Base-by-base conservation (phyloP, 2,329 filamentous ascomycete species). In the Fusarium dimerum region DNA sequence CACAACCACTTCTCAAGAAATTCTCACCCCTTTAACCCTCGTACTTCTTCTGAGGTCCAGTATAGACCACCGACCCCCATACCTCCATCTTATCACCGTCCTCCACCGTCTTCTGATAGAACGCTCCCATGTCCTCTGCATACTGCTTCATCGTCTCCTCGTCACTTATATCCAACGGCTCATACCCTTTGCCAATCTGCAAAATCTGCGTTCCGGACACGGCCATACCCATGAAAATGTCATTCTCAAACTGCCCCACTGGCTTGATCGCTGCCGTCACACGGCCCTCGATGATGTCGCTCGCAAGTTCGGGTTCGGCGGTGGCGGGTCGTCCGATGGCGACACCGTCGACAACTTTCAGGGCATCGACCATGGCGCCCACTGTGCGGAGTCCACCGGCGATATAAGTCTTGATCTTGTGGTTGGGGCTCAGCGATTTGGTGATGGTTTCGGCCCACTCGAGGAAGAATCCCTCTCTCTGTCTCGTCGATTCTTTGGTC, bases 391-490 rank as follows among this genome's bases (percentile, higher is more conserved):
- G 71, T 1, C 83, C 83, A 26, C 83, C 83, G 0, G 80, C 83
- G 34, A 86, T 70, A 61, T 83, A 86, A 0, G 73, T 74, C 60
- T 74, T 80, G 5, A 82, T 84, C 65, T 79, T 77, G 1, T 54
- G 71, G 15, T 56, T 53, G 3, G 49, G 32, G 4, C 56, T 45
- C 11, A 76, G 62, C 3, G 61, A 58, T 1, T 64, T 67, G 32
- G 76, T 69, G 64, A 86, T 76, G 51, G 69, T 62, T 59, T 84
- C 75, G 0, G 82, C 82, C 52, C 83, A 85, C 3, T 84, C 78
- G 43, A 85, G 62, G 71, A 85, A 85, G 74, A 83, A 85, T 1
- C 78, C 76, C 64, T 84, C 81, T 2, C 80, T 72, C 68, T 77
- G 76, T 63, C 71, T 73, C 3, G 80, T 85, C 26, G 73, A 78